These are phyloP conservation scores for Ustanciosporium gigantosporum DNA, from an alignment of 1,284 basidiomycete genomes.

Conservation along the genomic window DNA sequence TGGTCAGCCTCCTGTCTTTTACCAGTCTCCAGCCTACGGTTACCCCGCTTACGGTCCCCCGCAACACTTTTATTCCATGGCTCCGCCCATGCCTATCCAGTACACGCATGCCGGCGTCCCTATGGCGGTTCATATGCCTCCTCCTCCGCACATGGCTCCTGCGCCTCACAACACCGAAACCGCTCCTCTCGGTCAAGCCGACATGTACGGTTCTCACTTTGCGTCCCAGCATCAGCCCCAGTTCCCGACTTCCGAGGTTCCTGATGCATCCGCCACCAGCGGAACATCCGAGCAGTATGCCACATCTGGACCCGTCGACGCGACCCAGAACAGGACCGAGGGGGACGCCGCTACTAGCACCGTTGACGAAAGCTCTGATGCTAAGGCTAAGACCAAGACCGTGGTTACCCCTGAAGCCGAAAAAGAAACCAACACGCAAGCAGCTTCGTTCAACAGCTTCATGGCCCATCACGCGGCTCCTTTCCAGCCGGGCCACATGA, in stretches of 20 bases:
- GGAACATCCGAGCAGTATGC: constrained; percentile 4
- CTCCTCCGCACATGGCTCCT: constrained; percentile 33
- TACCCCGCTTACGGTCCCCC: constrained; percentile 50
- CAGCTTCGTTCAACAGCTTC: constrained; percentile 53
- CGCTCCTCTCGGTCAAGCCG: constrained; percentile 3
- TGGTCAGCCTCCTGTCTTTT: constrained; percentile 40
- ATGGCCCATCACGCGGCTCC: constrained; percentile 52
- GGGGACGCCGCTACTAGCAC: constrained; percentile 1
- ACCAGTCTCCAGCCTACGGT: constrained; percentile 41
- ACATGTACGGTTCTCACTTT: constrained; percentile 22
- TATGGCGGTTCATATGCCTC: constrained; percentile 44
- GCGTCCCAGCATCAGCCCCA: constrained; percentile 11
- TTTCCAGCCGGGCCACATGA: constrained; percentile 45
- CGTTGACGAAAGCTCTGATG: background rate
- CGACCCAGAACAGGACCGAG: constrained; percentile 1
- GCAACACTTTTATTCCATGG: constrained; percentile 49
- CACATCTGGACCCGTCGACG: constrained; percentile 1
- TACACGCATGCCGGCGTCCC: constrained; percentile 42
- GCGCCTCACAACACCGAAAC: constrained; percentile 13
- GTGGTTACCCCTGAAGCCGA: background rate
- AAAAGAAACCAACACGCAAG: background rate
- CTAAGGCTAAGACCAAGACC: background rate
- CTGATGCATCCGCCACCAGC: background rate
- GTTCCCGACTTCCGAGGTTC: constrained; percentile 1
- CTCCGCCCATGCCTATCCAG: constrained; percentile 45